phyloP scores from a whole-genome alignment of 805 yeast species.

The Candida tammaniensis region DNA sequence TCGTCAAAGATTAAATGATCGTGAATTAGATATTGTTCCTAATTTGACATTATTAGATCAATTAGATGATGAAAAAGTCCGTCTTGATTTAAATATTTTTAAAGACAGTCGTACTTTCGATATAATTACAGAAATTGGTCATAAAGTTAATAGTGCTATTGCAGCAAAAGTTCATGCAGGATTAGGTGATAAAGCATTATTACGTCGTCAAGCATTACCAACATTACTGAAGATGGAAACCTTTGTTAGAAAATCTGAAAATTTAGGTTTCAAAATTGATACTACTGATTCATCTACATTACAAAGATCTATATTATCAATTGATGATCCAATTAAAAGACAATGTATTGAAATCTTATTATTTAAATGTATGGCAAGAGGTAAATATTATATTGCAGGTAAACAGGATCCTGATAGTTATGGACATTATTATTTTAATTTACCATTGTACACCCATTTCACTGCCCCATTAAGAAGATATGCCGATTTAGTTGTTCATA shows the following conservation, averaged over 20 bases:
- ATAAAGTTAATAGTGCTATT: constrained; percentile 78
- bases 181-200: constrained; percentile 76
- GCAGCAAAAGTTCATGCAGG: constrained; percentile 76
- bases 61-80: constrained; percentile 80
- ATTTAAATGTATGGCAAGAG: constrained; percentile 78
- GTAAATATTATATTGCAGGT: constrained; percentile 87
- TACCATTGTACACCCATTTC: constrained; percentile 89
- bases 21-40: constrained; percentile 45
- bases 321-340: constrained; percentile 61
- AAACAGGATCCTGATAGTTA: constrained; percentile 74
- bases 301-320: constrained; percentile 63
- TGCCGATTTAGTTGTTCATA: constrained; percentile 88
- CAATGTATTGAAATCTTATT: constrained; percentile 76
- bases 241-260: constrained; percentile 67
- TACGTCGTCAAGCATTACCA: constrained; percentile 87
- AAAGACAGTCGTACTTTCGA: constrained; percentile 55
- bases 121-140: constrained; percentile 70
- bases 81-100: constrained; percentile 69
- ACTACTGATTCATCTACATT: constrained; percentile 69
- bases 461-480: constrained; percentile 90
- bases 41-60: constrained; percentile 69
- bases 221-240: constrained; percentile 76
- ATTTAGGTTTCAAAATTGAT: constrained; percentile 68
- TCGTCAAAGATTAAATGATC: constrained; percentile 59
- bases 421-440: constrained; percentile 76